These are phyloP conservation scores for Phaeotremella skinneri DNA, from an alignment of 768 basidiomycete species.

Conservation along the genomic window DNA sequence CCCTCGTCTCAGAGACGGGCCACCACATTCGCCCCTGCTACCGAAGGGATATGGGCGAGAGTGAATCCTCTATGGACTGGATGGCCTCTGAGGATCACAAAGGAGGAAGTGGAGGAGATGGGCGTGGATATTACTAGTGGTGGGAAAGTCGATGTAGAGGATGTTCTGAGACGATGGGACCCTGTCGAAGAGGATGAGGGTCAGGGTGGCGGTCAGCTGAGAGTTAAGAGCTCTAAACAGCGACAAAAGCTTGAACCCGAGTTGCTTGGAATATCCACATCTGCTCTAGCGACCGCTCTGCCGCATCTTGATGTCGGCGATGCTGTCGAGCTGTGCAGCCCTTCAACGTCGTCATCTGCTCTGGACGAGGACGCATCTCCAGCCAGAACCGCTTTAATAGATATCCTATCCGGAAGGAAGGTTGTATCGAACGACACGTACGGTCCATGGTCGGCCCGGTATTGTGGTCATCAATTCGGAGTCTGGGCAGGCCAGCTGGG, in stretches of 20 bases:
- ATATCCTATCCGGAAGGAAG: constrained; percentile 75
- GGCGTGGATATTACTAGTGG: constrained; percentile 59
- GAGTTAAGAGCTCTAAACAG: constrained; percentile 52
- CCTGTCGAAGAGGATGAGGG: constrained; percentile 51
- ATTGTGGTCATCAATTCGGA: constrained; percentile 64
- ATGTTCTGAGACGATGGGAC: constrained; percentile 72
- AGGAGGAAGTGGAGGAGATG: constrained; percentile 61
- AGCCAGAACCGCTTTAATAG: constrained; percentile 68
- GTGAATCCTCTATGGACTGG: constrained; percentile 75
- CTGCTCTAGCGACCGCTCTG: constrained; percentile 69
- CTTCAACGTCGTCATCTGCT: constrained; percentile 43
- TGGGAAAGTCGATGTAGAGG: constrained; percentile 63
- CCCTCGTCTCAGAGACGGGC: constrained; percentile 46
- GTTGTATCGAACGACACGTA: constrained; percentile 61
- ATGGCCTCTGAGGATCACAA: constrained; percentile 74
- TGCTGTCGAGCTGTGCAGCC: constrained; percentile 66
- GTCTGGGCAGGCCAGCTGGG: constrained; percentile 90
- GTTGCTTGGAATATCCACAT: constrained; percentile 71
- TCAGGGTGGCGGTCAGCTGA: constrained; percentile 59
- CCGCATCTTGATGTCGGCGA: constrained; percentile 87
- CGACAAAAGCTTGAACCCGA: constrained; percentile 36
- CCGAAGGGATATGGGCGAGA: constrained; percentile 45
- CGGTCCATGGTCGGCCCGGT: constrained; percentile 82
- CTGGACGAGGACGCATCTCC: constrained; percentile 32
- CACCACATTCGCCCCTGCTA: constrained; percentile 34